These are phyloP conservation scores for Globisporangium radiosum DNA, from an alignment of 352 stramenopile species.

Conservation along the genomic window DNA sequence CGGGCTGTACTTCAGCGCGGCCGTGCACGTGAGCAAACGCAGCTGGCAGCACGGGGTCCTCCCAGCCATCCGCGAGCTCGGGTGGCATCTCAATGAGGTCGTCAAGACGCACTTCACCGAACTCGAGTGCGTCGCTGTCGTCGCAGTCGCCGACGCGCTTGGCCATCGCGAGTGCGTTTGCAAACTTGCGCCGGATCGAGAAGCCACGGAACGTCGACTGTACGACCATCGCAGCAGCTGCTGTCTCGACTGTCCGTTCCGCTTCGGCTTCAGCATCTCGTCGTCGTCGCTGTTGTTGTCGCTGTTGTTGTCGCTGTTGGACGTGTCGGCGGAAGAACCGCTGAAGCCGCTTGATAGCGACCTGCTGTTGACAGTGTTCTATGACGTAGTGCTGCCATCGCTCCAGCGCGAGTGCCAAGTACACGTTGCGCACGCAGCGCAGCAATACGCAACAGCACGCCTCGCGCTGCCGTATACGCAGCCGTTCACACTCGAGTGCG, in stretches of 20 bases:
- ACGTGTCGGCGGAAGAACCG: neutral
- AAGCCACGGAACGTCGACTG: slow-evolving; percentile 73
- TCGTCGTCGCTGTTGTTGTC: neutral
- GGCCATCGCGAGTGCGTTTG: slow-evolving; percentile 47
- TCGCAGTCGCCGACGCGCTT: slow-evolving; percentile 22
- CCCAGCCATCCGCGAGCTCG: slow-evolving; percentile 57
- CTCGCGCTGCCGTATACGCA: neutral
- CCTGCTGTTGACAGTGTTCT: too few species aligned
- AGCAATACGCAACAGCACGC: neutral
- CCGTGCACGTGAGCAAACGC: neutral
- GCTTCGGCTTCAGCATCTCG: too few species aligned
- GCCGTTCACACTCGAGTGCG: neutral
- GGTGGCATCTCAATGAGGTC: slow-evolving; percentile 47
- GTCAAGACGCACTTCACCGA: slow-evolving; percentile 49
- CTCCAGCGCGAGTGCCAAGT: slow-evolving; percentile 1
- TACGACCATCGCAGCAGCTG: slow-evolving; percentile 35
- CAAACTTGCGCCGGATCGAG: slow-evolving; percentile 56
- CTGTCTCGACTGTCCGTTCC: neutral
- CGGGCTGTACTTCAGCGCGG: neutral
- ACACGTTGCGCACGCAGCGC: slow-evolving; percentile 1
- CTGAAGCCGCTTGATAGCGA: slow-evolving; percentile 1
- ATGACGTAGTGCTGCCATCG: neutral
- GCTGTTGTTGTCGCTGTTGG: neutral
- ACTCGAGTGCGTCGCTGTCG: slow-evolving; percentile 16
- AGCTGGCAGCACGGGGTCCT: slow-evolving; percentile 31